Percentiles rank a stretch among this genome's conserved stretches.
phyloP scores from a whole-genome alignment of 1,284 basidiomycete species.

The Naganishia cerealis region DNA sequence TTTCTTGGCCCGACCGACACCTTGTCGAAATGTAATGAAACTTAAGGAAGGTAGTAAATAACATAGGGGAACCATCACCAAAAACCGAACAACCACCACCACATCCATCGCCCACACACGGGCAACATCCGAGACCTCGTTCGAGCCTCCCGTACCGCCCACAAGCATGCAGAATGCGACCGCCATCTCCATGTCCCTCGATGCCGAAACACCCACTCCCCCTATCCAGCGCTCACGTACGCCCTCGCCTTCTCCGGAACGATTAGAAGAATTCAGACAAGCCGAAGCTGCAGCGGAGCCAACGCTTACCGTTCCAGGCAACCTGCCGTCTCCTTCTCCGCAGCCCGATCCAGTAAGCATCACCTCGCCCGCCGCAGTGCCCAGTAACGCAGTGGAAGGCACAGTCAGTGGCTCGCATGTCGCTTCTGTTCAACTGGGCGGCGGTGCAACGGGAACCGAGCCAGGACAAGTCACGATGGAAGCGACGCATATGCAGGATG shows the following conservation, averaged over 20 bases:
- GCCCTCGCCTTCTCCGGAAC: constrained; percentile 12
- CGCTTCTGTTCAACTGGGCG: constrained; percentile 14
- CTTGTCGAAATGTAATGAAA: no score
- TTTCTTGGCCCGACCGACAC: no score
- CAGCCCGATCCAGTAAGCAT: constrained; percentile 6
- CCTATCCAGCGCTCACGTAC: constrained; percentile 9
- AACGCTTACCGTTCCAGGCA: constrained; percentile 2
- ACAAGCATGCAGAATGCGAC: background rate
- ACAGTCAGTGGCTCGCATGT: constrained; percentile 7
- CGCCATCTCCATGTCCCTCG: background rate
- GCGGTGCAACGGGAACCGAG: background rate
- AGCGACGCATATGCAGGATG: background rate
- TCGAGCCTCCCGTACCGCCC: background rate
- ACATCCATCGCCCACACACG: no score
- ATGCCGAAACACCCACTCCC: background rate
- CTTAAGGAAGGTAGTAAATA: no score
- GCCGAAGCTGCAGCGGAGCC: background rate
- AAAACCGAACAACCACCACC: no score
- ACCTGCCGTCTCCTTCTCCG: constrained; percentile 18
- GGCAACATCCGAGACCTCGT: no score
- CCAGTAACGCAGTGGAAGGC: constrained; percentile 17
- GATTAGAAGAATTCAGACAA: constrained; percentile 16
- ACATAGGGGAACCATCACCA: no score
- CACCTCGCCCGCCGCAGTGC: background rate
- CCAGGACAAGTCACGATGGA: constrained; percentile 10